These are phyloP conservation scores for Pouteria campechiana DNA, from an alignment of 179 eudicot species.

Conservation along the genomic window DNA sequence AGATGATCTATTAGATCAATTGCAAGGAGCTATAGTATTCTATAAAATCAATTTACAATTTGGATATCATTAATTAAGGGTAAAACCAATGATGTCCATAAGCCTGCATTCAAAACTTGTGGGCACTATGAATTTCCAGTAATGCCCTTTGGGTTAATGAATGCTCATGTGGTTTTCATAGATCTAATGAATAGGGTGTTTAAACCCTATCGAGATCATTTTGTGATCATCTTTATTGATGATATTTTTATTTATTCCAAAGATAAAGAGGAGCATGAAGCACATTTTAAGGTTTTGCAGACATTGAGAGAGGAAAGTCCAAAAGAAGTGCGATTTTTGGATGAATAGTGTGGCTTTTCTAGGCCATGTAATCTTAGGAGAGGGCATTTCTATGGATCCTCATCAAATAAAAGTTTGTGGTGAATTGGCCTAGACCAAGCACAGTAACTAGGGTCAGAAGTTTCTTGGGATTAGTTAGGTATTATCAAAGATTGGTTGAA, in stretches of 20 bases:
- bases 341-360: background rate
- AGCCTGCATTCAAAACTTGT: background rate
- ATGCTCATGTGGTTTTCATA: background rate
- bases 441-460: no score
- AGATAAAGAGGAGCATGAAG: background rate
- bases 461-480: slow-evolving; percentile 1
- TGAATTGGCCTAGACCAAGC: no score
- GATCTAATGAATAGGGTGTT: slow-evolving; percentile 3
- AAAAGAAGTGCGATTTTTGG: no score
- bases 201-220: background rate
- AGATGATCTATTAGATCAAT: no score
- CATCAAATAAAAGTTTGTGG: background rate
- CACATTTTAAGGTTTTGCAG: background rate
- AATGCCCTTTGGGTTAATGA: background rate
- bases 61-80: background rate
- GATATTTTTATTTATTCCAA: background rate
- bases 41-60: no score
- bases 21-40: no score
- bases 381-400: background rate
- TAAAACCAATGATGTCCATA: background rate
- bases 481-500: background rate
- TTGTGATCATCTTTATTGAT: background rate
- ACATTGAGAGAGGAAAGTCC: no score
- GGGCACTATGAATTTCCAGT: background rate
- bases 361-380: background rate